Evolutionary conservation across 2,329 filamentous ascomycete species (phyloP).

Genomic region (Aspergillus viridinutans): DNA sequence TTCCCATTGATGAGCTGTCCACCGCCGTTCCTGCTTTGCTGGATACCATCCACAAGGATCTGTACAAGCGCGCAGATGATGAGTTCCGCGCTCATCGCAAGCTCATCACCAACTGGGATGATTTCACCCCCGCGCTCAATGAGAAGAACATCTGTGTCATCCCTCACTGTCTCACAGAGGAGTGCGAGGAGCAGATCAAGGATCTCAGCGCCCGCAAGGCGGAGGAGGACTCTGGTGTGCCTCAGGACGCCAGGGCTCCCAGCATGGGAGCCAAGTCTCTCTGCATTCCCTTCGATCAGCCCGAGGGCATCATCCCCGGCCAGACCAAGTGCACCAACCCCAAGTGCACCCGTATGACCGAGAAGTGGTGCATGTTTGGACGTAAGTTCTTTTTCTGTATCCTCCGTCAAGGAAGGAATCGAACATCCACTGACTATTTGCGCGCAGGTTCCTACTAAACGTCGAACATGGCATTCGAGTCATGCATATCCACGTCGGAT

Average conservation of each 20-base stretch:
- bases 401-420: background rate
- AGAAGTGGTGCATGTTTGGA: slow-evolving; percentile 92
- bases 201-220: slow-evolving; percentile 76
- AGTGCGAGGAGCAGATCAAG: slow-evolving; percentile 94
- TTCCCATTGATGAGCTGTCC: slow-evolving; percentile 69
- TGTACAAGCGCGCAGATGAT: slow-evolving; percentile 71
- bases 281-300: slow-evolving; percentile 82
- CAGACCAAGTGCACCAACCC: slow-evolving; percentile 92
- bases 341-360: slow-evolving; percentile 69
- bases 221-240: slow-evolving; percentile 57
- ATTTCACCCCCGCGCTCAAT: slow-evolving; percentile 86
- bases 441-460: slow-evolving; percentile 27
- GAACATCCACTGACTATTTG: slow-evolving; percentile 2
- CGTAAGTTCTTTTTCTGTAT: slow-evolving; percentile 43
- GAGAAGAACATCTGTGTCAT: slow-evolving; percentile 89
- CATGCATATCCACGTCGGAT: background rate
- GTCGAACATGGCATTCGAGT: background rate
- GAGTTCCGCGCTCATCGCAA: slow-evolving; percentile 77
- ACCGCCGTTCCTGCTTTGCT: slow-evolving; percentile 75
- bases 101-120: slow-evolving; percentile 78
- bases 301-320: slow-evolving; percentile 69
- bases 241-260: slow-evolving; percentile 68
- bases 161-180: slow-evolving; percentile 76
- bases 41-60: slow-evolving; percentile 82
- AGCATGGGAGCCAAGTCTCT: slow-evolving; percentile 73